Evolutionary conservation across 306 rosid genomes (phyloP).

Genomic region (Quercus alba): DNA sequence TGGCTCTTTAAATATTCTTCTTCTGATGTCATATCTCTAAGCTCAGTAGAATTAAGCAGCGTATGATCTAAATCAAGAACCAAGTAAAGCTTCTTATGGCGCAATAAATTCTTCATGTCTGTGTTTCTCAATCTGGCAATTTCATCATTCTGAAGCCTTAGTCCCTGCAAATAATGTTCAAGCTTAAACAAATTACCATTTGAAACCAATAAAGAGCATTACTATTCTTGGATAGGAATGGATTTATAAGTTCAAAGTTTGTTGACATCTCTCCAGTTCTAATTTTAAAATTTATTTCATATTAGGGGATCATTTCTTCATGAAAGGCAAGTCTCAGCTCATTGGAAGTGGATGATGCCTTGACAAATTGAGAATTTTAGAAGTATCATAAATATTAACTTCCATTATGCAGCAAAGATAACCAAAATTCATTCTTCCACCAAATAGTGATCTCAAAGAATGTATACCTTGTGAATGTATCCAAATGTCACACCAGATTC

Average conservation of each 20-base stretch:
- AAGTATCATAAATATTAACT: neutral
- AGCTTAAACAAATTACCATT: neutral
- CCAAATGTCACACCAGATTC: conserved; percentile 78
- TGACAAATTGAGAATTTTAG: neutral
- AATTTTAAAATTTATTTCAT: neutral
- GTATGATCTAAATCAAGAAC: conserved; percentile 96
- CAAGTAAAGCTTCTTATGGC: conserved; percentile 61
- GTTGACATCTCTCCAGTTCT: neutral
- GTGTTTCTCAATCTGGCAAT: conserved; percentile 57
- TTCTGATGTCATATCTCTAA: conserved; percentile 47
- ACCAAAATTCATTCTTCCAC: conserved; percentile 17
- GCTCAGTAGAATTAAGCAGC: conserved; percentile 64
- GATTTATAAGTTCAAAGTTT: neutral
- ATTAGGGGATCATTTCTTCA: neutral
- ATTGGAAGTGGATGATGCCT: neutral
- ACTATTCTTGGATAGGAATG: neutral
- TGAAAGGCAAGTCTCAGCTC: neutral
- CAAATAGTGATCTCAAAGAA: conserved; percentile 16
- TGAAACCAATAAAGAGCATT: neutral
- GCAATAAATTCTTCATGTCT: conserved; percentile 60
- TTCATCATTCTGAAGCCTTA: conserved; percentile 76
- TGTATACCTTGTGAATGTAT: conserved; percentile 75
- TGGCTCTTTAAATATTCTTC: conserved; percentile 59
- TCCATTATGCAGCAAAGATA: conserved; percentile 4
- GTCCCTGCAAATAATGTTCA: conserved; percentile 46